Percentiles rank a stretch among this genome's conserved stretches.
Evolutionary conservation across 257 asterid species (phyloP).

Genomic region (Plantago elongata): DNA sequence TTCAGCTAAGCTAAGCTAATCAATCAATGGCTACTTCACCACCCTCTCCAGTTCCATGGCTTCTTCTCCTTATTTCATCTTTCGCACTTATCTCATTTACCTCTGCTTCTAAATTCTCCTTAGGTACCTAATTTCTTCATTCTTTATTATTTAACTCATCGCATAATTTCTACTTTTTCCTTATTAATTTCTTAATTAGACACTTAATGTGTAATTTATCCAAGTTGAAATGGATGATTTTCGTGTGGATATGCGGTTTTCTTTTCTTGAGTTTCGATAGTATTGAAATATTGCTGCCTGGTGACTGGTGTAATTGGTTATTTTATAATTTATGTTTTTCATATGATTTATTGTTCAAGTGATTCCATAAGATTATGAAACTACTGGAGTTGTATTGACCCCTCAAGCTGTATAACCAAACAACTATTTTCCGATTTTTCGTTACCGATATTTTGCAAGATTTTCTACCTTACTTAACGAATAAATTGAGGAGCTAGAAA

Average conservation of each 20-base stretch:
- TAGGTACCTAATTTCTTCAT: constrained; percentile 38
- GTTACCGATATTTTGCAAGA: no score
- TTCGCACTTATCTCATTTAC: constrained; percentile 16
- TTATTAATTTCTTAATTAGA: neutral
- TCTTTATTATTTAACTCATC: constrained; percentile 6
- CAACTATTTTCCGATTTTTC: no score
- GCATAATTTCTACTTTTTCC: neutral
- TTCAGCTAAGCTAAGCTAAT: no score
- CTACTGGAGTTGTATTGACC: no score
- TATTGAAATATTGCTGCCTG: neutral
- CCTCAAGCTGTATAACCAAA: no score
- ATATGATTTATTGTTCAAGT: neutral
- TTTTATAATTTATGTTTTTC: constrained; percentile 10
- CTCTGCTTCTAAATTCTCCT: constrained; percentile 36
- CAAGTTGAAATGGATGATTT: neutral
- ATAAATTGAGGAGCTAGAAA: no score
- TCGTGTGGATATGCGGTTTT: constrained; percentile 5
- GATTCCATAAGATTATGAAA: neutral
- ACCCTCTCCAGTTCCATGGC: constrained; percentile 24
- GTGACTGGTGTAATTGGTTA: no score
- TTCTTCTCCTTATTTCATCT: constrained; percentile 26
- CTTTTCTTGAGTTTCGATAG: neutral
- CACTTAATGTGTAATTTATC: neutral
- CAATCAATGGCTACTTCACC: constrained; percentile 36
- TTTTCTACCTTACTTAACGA: no score